phyloP scores from a whole-genome alignment of 1,284 basidiomycete genomes.

The Mycosarcoma mackinlayi region DNA sequence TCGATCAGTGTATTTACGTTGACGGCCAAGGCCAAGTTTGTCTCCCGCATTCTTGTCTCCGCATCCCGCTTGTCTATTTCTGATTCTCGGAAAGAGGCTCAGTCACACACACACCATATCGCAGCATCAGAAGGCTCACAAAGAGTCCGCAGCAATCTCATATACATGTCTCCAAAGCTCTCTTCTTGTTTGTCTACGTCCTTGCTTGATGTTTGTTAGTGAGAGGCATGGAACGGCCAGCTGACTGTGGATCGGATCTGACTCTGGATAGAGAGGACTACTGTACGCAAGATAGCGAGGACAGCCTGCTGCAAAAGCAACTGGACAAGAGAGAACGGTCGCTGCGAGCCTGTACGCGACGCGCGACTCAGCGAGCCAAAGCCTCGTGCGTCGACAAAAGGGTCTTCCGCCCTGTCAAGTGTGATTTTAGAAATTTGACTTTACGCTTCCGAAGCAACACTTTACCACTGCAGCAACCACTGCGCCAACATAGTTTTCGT shows the following conservation, averaged over 20 bases:
- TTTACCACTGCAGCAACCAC: not conserved
- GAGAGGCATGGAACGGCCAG: too few relatives aligned
- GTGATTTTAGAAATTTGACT: conserved; percentile 7
- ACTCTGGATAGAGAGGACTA: too few relatives aligned
- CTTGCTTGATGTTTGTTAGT: not conserved
- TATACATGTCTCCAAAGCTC: conserved; percentile 38
- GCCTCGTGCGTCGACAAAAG: not conserved
- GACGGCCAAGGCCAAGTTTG: conserved; percentile 27
- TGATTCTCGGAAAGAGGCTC: conserved; percentile 23
- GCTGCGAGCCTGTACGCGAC: too few relatives aligned
- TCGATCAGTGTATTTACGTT: conserved; percentile 16
- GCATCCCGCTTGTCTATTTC: conserved; percentile 25
- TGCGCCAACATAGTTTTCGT: not conserved
- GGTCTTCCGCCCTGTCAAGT: too few relatives aligned
- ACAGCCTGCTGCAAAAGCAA: not conserved
- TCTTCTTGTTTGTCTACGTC: too few relatives aligned
- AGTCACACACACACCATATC: conserved; percentile 41
- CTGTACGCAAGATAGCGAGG: too few relatives aligned
- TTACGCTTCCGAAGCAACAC: not conserved
- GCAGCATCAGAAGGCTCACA: conserved; percentile 54
- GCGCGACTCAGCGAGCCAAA: conserved; percentile 6
- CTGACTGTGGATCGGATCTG: too few relatives aligned
- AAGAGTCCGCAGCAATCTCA: conserved; percentile 53
- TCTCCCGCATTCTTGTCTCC: conserved; percentile 33
- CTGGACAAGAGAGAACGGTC: too few relatives aligned